Conservation (phyloP, 2,329 filamentous ascomycete genomes). For the Aspergillus hortae region DNA sequence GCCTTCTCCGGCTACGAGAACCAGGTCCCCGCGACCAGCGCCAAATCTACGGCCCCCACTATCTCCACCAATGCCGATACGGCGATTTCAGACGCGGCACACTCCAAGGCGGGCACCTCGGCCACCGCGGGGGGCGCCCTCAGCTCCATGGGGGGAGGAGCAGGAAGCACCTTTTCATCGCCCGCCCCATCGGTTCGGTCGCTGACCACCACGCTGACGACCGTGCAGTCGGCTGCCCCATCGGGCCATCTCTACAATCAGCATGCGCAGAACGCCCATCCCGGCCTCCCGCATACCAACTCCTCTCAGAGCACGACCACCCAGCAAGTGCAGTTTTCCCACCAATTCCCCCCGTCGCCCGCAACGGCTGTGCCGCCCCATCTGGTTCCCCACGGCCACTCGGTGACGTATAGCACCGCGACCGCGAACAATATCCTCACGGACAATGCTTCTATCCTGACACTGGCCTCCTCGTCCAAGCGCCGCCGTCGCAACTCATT, state of each 20-base stretch:
- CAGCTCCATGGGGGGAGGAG: slow-evolving; percentile 64
- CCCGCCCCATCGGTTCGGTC: slow-evolving; percentile 63
- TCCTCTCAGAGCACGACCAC: slow-evolving; percentile 36
- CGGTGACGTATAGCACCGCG: slow-evolving; percentile 57
- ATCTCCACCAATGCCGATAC: slow-evolving; percentile 80
- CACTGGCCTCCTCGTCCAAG: slow-evolving; percentile 63
- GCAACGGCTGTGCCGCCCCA: slow-evolving; percentile 61
- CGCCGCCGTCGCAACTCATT: slow-evolving; percentile 61
- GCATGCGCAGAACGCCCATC: slow-evolving; percentile 28
- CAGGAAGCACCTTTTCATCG: slow-evolving; percentile 63
- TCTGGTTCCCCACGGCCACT: slow-evolving; percentile 49
- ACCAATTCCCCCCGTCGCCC: slow-evolving; percentile 58
- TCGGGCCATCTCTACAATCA: slow-evolving; percentile 42
- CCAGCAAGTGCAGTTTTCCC: slow-evolving; percentile 52
- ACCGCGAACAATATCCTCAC: slow-evolving; percentile 63
- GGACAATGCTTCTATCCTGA: slow-evolving; percentile 64
- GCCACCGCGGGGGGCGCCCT: slow-evolving; percentile 60
- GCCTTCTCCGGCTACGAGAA: slow-evolving; percentile 60
- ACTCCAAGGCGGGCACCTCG: slow-evolving; percentile 77
- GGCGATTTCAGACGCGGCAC: slow-evolving; percentile 67
- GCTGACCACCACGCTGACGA: slow-evolving; percentile 63
- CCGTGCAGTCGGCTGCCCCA: slow-evolving; percentile 60
- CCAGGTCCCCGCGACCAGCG: slow-evolving; percentile 59
- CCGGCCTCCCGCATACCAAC: slow-evolving; percentile 30
- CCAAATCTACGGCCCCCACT: slow-evolving; percentile 72